These are phyloP conservation scores for Sindora glabra DNA, from an alignment of 306 rosid genomes.

Conservation along the genomic window DNA sequence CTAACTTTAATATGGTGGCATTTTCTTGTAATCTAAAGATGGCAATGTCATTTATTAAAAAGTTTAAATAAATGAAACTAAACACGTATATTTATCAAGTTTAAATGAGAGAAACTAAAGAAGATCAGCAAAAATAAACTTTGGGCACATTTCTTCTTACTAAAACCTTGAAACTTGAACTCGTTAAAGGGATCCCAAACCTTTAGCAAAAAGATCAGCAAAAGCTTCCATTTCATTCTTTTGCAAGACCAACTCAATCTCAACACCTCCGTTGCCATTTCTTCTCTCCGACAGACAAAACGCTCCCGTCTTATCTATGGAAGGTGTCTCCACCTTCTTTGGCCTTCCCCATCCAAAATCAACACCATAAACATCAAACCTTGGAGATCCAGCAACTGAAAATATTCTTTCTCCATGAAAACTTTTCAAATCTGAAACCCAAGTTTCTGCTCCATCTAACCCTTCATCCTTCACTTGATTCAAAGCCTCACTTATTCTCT, in stretches of 20 bases:
- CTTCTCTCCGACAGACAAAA: conserved; percentile 23
- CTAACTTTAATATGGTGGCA: too few species aligned
- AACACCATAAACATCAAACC: conserved; percentile 32
- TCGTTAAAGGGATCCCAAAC: too few species aligned
- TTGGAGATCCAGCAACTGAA: conserved; percentile 38
- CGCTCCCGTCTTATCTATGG: conserved; percentile 23
- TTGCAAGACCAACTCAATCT: conserved; percentile 30
- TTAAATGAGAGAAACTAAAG: too few species aligned
- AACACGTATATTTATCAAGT: too few species aligned
- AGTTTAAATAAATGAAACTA: too few species aligned
- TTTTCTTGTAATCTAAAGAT: too few species aligned
- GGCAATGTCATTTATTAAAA: too few species aligned
- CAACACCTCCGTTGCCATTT: conserved; percentile 21
- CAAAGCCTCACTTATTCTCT: conserved; percentile 8
- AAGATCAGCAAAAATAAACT: too few species aligned
- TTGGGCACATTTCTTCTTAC: too few species aligned
- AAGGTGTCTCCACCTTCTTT: conserved; percentile 30
- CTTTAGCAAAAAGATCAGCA: too few species aligned
- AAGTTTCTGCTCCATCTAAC: conserved; percentile 1
- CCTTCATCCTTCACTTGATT: conserved; percentile 7
- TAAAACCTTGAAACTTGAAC: too few species aligned
- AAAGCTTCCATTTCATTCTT: conserved; percentile 18
- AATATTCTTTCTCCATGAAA: neutral
- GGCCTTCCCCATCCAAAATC: conserved; percentile 63
- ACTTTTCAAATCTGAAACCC: neutral